Evolutionary conservation across 78 protist genomes (phyloP), one percentile per base, ranked within the genome.

Genomic region (Emiliania huxleyi): DNA sequence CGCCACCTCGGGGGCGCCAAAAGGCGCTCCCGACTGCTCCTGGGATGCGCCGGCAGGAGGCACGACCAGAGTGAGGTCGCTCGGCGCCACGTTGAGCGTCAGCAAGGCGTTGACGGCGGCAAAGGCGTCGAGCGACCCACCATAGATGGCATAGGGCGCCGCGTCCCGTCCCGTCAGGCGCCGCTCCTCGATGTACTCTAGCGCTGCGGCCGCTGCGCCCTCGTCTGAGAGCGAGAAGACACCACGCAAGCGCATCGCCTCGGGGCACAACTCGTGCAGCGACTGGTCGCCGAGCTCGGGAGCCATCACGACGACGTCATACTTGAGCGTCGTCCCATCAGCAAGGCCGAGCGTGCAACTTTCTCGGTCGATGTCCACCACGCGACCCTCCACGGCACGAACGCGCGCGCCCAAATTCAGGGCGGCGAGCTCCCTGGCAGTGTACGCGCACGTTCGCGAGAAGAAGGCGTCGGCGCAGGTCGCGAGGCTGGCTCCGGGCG

Each of bases 211-310:
- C 19, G 38, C 26, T 3, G 69, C 62, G 33, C 33, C 29, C 71
- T 46, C 90, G 46, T 81, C 75, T 8, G 44, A 44, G 45, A 85
- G 21, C 44, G 90, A 85, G 71, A 46, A 46, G 90, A 29, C 90
- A 71, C 90, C 90, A 33, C 45, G 40, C 35, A 85, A 0, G 23
- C n/a, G 42, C 21, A 11, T 35, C 25, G 44, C 43, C 33, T 33
- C 94, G 35, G 42, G 49, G 42, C 45, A 4, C n/a, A 93, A 35
- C 42, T 11, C 26, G 38, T 0, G 33, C 35, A 77, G 91, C 33
- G 93, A n/a, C 85, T 89, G 93, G 90, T 93, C 95, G 42, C 81
- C 90, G 35, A 93, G 84, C n/a, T 69, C 93, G 23, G 95, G 48
- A 23, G 95, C 87, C 35, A 90, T 2, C 18, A 93, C 93, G 49